Percentiles rank a stretch among this genome's conserved stretches.
Conservation (phyloP, 225 moss, liverwort and hornwort genomes). For the Pseudisothecium myosuroides region DNA sequence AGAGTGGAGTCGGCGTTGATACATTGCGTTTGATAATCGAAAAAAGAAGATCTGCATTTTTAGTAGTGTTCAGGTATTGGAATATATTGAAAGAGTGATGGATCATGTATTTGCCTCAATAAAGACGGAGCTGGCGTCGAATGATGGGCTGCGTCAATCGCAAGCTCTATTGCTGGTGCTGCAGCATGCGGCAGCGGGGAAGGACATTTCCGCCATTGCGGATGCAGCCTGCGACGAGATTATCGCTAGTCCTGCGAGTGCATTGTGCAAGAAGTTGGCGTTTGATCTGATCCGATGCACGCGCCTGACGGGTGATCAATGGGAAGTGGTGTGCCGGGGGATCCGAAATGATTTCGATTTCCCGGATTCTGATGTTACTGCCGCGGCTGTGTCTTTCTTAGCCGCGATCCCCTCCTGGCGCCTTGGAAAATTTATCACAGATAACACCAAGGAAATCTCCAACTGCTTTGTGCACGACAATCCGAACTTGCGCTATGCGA, state of each 20-base stretch:
- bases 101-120: slow-evolving; percentile 71
- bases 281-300: slow-evolving; percentile 87
- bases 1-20: background rate
- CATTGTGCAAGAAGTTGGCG: slow-evolving; percentile 91
- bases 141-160: slow-evolving; percentile 79
- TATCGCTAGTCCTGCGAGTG: slow-evolving; percentile 82
- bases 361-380: slow-evolving; percentile 85
- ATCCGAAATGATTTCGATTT: slow-evolving; percentile 87
- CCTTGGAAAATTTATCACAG: slow-evolving; percentile 75
- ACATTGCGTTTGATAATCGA: background rate
- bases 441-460: slow-evolving; percentile 82
- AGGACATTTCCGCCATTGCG: slow-evolving; percentile 79
- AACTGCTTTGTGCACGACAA: slow-evolving; percentile 70
- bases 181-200: slow-evolving; percentile 78
- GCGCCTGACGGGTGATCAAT: slow-evolving; percentile 76
- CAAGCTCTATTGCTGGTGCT: slow-evolving; percentile 69
- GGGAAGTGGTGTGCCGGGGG: slow-evolving; percentile 87
- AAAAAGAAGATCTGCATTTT: background rate
- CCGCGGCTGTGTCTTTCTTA: slow-evolving; percentile 83
- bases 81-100: slow-evolving; percentile 20
- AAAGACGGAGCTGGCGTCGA: slow-evolving; percentile 67
- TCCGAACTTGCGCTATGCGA: slow-evolving; percentile 72
- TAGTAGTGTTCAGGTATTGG: background rate
- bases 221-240: slow-evolving; percentile 78
- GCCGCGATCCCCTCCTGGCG: slow-evolving; percentile 88